Percentiles rank a stretch among this genome's conserved stretches.
Conservation (phyloP, 192 early-diverging fungal genomes). For the Spizellomyces sp. region DNA sequence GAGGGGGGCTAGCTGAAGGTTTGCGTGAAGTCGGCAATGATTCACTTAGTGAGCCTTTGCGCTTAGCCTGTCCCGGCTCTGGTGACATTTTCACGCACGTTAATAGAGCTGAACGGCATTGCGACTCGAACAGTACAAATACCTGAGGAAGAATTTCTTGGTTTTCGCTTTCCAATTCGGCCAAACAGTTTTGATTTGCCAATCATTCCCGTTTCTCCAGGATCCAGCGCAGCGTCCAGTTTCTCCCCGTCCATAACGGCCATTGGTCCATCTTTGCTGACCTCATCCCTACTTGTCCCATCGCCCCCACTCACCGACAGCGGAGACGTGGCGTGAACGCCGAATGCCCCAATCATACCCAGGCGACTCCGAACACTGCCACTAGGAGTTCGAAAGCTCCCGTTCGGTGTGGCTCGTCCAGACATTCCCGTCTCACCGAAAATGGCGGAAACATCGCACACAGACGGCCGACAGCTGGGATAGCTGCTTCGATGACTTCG, state of each 20-base stretch:
- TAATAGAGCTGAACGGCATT: background rate
- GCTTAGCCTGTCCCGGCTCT: too few species aligned
- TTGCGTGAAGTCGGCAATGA: too few species aligned
- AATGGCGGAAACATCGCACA: background rate
- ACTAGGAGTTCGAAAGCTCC: background rate
- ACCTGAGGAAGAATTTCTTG: background rate
- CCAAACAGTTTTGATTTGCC: background rate
- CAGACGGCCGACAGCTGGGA: background rate
- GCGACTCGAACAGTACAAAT: background rate
- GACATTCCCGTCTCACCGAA: background rate
- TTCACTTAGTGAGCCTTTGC: too few species aligned
- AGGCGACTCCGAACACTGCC: background rate
- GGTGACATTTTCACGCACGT: too few species aligned
- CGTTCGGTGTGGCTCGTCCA: background rate
- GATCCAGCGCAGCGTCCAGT: too few species aligned
- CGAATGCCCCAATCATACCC: constrained; percentile 2
- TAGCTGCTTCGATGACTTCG: background rate
- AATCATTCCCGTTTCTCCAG: too few species aligned
- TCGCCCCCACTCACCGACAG: background rate
- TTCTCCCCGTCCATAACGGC: background rate
- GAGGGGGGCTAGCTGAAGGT: too few species aligned
- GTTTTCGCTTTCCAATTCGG: background rate
- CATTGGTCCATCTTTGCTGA: background rate
- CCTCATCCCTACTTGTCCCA: background rate
- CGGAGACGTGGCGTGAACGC: background rate